Evolutionary conservation across 306 rosid genomes (phyloP).

Genomic region (Cercis canadensis): DNA sequence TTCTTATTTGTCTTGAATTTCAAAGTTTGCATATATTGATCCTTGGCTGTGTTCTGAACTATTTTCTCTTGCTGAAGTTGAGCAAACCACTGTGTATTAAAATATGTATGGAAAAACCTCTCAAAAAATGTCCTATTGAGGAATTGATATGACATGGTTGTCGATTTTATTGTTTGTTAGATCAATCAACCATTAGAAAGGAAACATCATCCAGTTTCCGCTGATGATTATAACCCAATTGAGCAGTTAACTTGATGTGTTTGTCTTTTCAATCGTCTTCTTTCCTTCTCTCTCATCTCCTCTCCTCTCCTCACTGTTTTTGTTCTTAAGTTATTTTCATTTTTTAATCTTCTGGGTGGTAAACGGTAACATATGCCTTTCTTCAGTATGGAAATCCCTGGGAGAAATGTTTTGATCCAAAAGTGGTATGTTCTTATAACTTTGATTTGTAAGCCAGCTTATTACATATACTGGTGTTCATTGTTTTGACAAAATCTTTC

Average conservation of each 20-base stretch:
- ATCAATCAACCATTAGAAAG: not conserved
- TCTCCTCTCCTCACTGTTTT: not conserved
- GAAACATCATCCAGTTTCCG: not conserved
- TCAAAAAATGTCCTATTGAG: not conserved
- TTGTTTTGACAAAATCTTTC: not conserved
- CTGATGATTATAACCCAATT: constrained; percentile 4
- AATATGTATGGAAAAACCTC: not conserved
- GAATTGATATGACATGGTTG: not conserved
- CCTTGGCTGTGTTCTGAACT: not conserved
- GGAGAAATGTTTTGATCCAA: constrained; percentile 57
- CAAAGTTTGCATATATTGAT: constrained; percentile 1
- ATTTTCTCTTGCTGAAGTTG: not conserved
- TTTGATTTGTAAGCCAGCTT: constrained; percentile 25
- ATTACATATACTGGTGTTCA: constrained; percentile 20
- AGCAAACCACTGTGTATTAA: not conserved
- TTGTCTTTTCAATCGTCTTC: not conserved
- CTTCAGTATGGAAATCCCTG: constrained; percentile 16
- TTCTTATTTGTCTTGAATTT: constrained; percentile 20
- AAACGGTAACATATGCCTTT: constrained; percentile 1
- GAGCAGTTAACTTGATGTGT: too few species aligned
- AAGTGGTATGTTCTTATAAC: constrained; percentile 53
- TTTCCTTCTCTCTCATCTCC: not conserved
- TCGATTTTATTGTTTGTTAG: not conserved
- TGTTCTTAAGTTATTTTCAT: constrained; percentile 8
- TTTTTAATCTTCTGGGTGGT: not conserved